Evolutionary conservation across 768 basidiomycete genomes (phyloP).

Genomic region (Mycena kentingensis): DNA sequence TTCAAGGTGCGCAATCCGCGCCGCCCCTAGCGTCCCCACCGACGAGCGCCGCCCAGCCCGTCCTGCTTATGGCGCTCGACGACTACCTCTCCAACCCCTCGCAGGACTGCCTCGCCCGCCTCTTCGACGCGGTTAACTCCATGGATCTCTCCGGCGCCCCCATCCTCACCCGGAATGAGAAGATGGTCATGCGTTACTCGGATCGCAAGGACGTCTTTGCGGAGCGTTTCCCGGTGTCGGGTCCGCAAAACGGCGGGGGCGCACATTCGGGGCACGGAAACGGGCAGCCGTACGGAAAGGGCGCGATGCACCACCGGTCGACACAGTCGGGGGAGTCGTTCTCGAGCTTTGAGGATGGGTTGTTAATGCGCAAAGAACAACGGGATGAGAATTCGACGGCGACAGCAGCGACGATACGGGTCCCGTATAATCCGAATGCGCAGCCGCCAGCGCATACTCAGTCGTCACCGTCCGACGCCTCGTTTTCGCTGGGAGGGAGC

Average conservation of each 20-base stretch:
- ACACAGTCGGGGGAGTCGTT: constrained; percentile 63
- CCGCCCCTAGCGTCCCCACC: neutral
- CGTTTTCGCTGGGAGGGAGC: constrained; percentile 77
- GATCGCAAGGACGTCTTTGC: constrained; percentile 92
- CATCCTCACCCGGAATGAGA: constrained; percentile 75
- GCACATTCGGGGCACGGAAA: too few relatives aligned
- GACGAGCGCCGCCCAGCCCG: constrained; percentile 57
- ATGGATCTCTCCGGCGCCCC: constrained; percentile 87
- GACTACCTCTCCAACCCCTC: constrained; percentile 92
- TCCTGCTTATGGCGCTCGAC: constrained; percentile 90
- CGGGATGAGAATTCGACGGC: constrained; percentile 38
- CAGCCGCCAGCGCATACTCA: constrained; percentile 30
- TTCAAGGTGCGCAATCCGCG: constrained; percentile 51
- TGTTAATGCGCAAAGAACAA: constrained; percentile 48
- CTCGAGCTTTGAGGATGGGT: constrained; percentile 70
- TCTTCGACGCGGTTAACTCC: constrained; percentile 92
- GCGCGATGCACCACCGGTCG: constrained; percentile 43
- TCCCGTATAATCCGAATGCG: too few relatives aligned
- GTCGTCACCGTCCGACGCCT: constrained; percentile 68
- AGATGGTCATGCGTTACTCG: constrained; percentile 83
- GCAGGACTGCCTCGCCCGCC: constrained; percentile 82
- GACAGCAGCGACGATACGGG: constrained; percentile 29
- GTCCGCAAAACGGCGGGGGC: constrained; percentile 34
- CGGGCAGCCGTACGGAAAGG: constrained; percentile 31
- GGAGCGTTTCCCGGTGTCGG: constrained; percentile 67